These are phyloP conservation scores for Tetramitus jugosus DNA, from an alignment of 208 protist genomes.

Conservation along the genomic window DNA sequence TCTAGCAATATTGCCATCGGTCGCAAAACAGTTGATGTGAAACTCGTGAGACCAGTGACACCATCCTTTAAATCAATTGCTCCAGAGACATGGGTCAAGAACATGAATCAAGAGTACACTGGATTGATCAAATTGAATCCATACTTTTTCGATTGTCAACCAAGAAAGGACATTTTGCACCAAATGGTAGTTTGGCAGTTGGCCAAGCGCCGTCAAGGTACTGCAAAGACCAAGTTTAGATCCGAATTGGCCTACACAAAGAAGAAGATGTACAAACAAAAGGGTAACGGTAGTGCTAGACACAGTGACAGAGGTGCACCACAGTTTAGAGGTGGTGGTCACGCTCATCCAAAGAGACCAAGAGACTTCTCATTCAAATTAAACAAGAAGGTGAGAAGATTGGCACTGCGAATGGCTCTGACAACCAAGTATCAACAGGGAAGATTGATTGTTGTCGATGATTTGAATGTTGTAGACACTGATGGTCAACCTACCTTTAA, in stretches of 20 bases:
- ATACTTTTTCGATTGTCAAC: slow-evolving; percentile 21
- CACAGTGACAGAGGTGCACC: background rate
- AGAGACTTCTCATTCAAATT: background rate
- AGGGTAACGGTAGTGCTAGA: slow-evolving; percentile 1
- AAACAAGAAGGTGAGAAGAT: slow-evolving; percentile 6
- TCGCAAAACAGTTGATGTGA: background rate
- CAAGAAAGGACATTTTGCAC: slow-evolving; percentile 22
- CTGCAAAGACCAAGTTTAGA: slow-evolving; percentile 10
- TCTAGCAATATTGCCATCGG: background rate
- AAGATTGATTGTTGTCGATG: slow-evolving; percentile 14
- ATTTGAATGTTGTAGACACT: background rate
- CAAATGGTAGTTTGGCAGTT: slow-evolving; percentile 14
- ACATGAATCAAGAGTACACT: background rate
- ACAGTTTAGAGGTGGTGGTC: background rate
- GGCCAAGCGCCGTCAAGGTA: slow-evolving; percentile 21
- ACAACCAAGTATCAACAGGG: slow-evolving; percentile 24
- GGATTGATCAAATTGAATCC: background rate
- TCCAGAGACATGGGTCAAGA: background rate
- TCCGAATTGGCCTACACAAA: background rate
- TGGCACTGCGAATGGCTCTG: background rate
- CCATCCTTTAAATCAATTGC: background rate
- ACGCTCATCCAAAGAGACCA: background rate
- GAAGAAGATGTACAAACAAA: background rate
- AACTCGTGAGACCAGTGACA: background rate
- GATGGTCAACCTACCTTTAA: background rate